Percentiles rank a stretch among this genome's conserved stretches.
Conservation (phyloP, 2,329 filamentous ascomycete genomes). For the Byssothecium circinans region DNA sequence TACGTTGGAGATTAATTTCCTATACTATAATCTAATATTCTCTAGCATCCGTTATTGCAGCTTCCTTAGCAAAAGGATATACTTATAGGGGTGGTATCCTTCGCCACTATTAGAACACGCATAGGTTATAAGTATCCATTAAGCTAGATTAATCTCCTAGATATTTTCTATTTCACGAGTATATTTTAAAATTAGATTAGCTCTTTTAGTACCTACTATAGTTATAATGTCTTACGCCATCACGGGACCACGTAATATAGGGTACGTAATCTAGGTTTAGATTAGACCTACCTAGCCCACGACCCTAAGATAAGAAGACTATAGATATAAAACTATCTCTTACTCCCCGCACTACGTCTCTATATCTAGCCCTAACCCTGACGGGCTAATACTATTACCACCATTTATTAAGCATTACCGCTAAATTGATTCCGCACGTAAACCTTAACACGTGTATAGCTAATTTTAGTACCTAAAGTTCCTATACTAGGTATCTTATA, state of each 20-base stretch:
- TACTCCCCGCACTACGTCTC: not conserved
- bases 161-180: slow-evolving; percentile 2
- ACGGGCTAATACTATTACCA: slow-evolving; percentile 11
- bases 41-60: slow-evolving; percentile 8
- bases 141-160: slow-evolving; percentile 2
- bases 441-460: slow-evolving; percentile 10
- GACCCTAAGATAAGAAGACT: not conserved
- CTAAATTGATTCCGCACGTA: slow-evolving; percentile 14
- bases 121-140: slow-evolving; percentile 5
- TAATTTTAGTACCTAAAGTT: slow-evolving; percentile 12
- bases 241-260: not conserved
- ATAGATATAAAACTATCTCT: slow-evolving; percentile 1
- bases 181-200: slow-evolving; percentile 3
- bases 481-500: slow-evolving; percentile 8
- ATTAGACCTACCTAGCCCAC: not conserved
- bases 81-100: slow-evolving; percentile 7
- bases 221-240: not conserved
- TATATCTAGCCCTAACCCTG: slow-evolving; percentile 10
- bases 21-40: slow-evolving; percentile 8
- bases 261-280: not conserved
- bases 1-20: slow-evolving; percentile 17
- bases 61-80: slow-evolving; percentile 9
- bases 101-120: slow-evolving; percentile 2
- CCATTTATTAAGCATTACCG: slow-evolving; percentile 9
- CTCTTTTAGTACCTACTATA: slow-evolving; percentile 1